Evolutionary conservation across 106 monocot species (phyloP).

Genomic region (Dioscorea dumetorum): DNA sequence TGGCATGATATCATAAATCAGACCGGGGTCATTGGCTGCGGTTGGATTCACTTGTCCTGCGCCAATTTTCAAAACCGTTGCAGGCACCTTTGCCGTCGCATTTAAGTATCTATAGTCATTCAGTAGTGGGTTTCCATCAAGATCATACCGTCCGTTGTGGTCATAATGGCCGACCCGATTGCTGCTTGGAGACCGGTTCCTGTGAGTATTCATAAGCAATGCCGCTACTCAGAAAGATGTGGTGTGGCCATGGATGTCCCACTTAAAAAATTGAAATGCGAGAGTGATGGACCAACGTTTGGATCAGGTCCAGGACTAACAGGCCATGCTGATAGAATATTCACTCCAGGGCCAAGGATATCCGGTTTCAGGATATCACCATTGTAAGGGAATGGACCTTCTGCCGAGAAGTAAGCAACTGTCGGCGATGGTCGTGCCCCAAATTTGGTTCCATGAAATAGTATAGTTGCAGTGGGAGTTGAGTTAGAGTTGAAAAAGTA

Average conservation of each 20-base stretch:
- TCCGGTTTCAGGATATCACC: too few relatives aligned
- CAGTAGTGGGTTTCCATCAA: not conserved
- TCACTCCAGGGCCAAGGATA: too few relatives aligned
- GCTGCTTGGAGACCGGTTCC: not conserved
- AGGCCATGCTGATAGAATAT: too few relatives aligned
- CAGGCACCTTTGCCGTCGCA: not conserved
- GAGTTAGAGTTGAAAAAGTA: too few relatives aligned
- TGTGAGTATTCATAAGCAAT: not conserved
- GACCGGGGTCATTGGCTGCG: constrained; percentile 18
- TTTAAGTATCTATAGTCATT: not conserved
- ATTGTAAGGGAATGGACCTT: too few relatives aligned
- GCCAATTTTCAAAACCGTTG: constrained; percentile 23
- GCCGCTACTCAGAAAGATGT: not conserved
- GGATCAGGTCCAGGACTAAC: not conserved
- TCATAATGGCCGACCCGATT: not conserved
- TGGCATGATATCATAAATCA: constrained; percentile 24
- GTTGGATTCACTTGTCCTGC: constrained; percentile 29
- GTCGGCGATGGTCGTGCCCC: too few relatives aligned
- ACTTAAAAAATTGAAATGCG: constrained; percentile 15
- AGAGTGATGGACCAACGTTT: not conserved
- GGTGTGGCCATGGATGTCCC: constrained; percentile 8
- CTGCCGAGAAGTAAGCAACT: too few relatives aligned
- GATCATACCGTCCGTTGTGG: not conserved
- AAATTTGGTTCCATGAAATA: too few relatives aligned
- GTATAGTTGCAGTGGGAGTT: too few relatives aligned